phyloP scores from a whole-genome alignment of 2,329 filamentous ascomycete species.

The Leptographium galeiforme region DNA sequence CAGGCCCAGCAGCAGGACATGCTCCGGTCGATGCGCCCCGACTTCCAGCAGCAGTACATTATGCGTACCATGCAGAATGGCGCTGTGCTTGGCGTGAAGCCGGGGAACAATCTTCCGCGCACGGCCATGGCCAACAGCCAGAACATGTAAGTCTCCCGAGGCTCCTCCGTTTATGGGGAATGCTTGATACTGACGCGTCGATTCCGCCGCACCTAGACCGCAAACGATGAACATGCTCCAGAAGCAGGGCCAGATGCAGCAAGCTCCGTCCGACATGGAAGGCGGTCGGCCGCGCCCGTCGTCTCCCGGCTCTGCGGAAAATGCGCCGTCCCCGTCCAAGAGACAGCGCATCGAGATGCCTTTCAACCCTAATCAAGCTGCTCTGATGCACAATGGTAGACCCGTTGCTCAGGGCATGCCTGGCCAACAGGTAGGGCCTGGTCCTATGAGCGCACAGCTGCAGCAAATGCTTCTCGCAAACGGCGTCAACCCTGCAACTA shows the following conservation, averaged over 20 bases:
- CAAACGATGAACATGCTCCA: slow-evolving; percentile 61
- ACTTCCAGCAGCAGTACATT: slow-evolving; percentile 45
- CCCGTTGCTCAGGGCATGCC: slow-evolving; percentile 57
- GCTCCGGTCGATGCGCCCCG: slow-evolving; percentile 56
- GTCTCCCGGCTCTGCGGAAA: slow-evolving; percentile 72
- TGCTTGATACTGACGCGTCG: background rate
- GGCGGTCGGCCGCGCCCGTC: slow-evolving; percentile 67
- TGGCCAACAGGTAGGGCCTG: slow-evolving; percentile 50
- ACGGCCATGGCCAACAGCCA: slow-evolving; percentile 69
- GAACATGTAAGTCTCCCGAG: slow-evolving; percentile 42
- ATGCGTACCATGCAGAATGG: slow-evolving; percentile 55
- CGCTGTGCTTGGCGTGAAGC: slow-evolving; percentile 44
- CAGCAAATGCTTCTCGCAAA: slow-evolving; percentile 51
- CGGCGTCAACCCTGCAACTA: slow-evolving; percentile 61
- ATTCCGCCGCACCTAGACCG: slow-evolving; percentile 28
- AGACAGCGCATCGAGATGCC: slow-evolving; percentile 65
- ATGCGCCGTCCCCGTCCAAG: slow-evolving; percentile 86
- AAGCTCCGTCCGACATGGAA: slow-evolving; percentile 78
- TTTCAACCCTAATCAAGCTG: slow-evolving; percentile 58
- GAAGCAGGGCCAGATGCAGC: slow-evolving; percentile 61
- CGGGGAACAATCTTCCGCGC: slow-evolving; percentile 52
- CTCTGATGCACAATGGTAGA: slow-evolving; percentile 63
- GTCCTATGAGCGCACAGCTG: slow-evolving; percentile 33
- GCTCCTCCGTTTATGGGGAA: too few relatives aligned
- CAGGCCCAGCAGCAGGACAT: slow-evolving; percentile 68